Evolutionary conservation across 331 rosid genomes (phyloP), one percentile per base, ranked within the genome.

Genomic region (Quercus tomentella): DNA sequence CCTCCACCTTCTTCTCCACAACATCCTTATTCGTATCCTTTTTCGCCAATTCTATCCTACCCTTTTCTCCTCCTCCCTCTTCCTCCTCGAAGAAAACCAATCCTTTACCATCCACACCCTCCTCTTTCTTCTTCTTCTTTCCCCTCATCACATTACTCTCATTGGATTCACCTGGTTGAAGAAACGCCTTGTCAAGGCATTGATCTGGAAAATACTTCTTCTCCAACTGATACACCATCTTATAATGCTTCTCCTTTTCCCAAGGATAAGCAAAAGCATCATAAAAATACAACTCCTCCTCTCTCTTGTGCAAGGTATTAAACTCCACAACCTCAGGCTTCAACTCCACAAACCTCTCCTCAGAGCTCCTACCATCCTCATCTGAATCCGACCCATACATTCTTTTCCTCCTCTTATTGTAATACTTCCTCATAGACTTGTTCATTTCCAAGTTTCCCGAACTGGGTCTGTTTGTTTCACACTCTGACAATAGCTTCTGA

Each of bases 161-260:
- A 81, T 85, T 90, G 0, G 91, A 37, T 56, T 91, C 83, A 18
- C 99, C 99, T 0, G 97, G 93, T 86, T 92, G 87, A 56, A 95
- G 88, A 76, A 95, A 95, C 0, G 99, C 99, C 55, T 95, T 93
- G 68, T 95, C 97, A 2, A 95, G 91, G 65, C 93, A 82, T 25
- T 93, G 96, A 1, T 90, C 89, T 16, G 99, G 99, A 56, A 86
- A 95, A 70, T 87, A 95, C 81, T 95, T 95, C 78, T 91, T 95
- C 92, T 95, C 99, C 77, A 95, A 80, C 84, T 90, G 97, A 78
- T 95, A 90, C 61, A 95, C 96, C 99, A 95, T 95, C 88, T 83
- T 90, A 73, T 95, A 95, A 75, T 95, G 98, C 86, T 90, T 95
- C 23, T 86, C 93, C 81, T 95, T 95, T 85, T 95, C 99, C 99